These are phyloP conservation scores for Daldinia grandis DNA, from an alignment of 495 filamentous ascomycete genomes.

Conservation along the genomic window DNA sequence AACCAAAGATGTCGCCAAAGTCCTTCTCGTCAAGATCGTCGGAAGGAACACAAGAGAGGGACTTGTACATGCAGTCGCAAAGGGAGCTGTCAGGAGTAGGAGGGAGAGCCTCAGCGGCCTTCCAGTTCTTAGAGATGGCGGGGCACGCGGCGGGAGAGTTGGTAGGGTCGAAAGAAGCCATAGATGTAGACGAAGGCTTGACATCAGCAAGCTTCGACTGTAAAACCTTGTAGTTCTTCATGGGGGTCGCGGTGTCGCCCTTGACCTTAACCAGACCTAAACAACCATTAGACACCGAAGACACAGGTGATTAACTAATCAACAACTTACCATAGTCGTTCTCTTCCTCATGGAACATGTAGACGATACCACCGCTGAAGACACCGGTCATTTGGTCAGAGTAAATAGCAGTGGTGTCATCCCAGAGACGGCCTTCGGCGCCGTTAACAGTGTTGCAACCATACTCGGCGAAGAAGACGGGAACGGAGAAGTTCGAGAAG, in stretches of 20 bases:
- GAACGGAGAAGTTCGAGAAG: slow-evolving; percentile 86
- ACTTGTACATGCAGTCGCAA: slow-evolving; percentile 82
- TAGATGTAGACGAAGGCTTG: slow-evolving; percentile 70
- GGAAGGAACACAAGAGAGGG: slow-evolving; percentile 73
- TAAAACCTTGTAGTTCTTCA: slow-evolving; percentile 78
- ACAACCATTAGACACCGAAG: not conserved
- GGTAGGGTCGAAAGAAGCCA: slow-evolving; percentile 75
- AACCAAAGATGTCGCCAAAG: slow-evolving; percentile 72
- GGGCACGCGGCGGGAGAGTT: slow-evolving; percentile 84
- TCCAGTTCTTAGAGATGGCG: slow-evolving; percentile 68
- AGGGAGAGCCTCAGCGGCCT: slow-evolving; percentile 73
- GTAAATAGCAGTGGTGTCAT: slow-evolving; percentile 87
- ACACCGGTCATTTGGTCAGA: slow-evolving; percentile 80
- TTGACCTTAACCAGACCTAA: slow-evolving; percentile 70
- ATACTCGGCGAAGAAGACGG: slow-evolving; percentile 98
- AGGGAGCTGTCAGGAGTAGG: slow-evolving; percentile 77
- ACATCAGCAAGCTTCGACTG: slow-evolving; percentile 73
- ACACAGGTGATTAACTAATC: not conserved
- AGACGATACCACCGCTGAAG: slow-evolving; percentile 94
- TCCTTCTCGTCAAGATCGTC: slow-evolving; percentile 56
- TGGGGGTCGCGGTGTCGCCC: slow-evolving; percentile 65
- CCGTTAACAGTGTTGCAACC: slow-evolving; percentile 77
- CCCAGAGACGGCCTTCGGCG: slow-evolving; percentile 76
- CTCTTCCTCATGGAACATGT: slow-evolving; percentile 94
- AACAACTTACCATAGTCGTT: slow-evolving; percentile 79